Evolutionary conservation across 1,139 yeast species (phyloP).

Genomic region (Saccharomyces hybrid): DNA sequence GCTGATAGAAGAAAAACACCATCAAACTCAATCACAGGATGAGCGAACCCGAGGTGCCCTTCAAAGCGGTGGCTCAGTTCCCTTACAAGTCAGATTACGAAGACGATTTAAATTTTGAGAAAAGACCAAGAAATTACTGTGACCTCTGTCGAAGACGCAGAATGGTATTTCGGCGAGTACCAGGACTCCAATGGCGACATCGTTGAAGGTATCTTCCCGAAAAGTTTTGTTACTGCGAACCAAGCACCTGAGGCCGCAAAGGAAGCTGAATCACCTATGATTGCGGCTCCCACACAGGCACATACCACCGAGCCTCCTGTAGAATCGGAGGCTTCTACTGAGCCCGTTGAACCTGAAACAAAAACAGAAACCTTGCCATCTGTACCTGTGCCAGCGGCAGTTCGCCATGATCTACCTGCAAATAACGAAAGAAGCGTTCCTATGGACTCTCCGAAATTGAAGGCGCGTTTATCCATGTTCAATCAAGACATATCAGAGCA

Average conservation of each 20-base stretch:
- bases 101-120: conserved; percentile 70
- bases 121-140: conserved; percentile 68
- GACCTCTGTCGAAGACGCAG: conserved; percentile 73
- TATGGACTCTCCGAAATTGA: conserved; percentile 11
- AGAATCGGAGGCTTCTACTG: not conserved
- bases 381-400: conserved; percentile 7
- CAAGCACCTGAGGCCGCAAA: conserved; percentile 5
- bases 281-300: not conserved
- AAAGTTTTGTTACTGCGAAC: conserved; percentile 57
- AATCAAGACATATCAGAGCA: conserved; percentile 4
- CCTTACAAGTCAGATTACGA: conserved; percentile 72
- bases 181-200: conserved; percentile 36
- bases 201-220: conserved; percentile 77
- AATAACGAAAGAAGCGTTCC: conserved; percentile 7
- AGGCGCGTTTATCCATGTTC: conserved; percentile 14
- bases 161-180: conserved; percentile 77
- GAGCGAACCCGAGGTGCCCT: conserved; percentile 41
- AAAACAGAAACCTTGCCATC: conserved; percentile 1
- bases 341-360: not conserved
- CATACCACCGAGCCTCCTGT: not conserved
- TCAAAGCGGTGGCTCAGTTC: conserved; percentile 60
- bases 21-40: conserved; percentile 5
- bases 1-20: not conserved
- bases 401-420: conserved; percentile 10
- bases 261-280: not conserved